Evolutionary conservation across 139 green algal genomes (phyloP), one percentile per base, ranked within the genome.

Genomic region (Chlamydomonas schloesseri): DNA sequence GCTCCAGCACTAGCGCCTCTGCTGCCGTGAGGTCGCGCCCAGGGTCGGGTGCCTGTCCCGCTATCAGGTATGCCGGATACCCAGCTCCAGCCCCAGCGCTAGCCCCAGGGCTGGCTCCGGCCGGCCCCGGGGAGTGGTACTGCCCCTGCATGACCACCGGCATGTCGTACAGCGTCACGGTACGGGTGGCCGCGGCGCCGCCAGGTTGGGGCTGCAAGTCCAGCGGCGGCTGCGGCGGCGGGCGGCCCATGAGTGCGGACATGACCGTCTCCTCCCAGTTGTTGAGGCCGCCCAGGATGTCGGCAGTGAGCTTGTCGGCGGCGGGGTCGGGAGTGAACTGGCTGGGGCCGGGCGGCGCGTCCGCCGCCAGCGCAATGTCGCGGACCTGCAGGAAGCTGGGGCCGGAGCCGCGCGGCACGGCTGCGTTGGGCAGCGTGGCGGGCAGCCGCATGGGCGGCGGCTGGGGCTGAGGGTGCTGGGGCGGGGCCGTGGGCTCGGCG

Each of bases 331-430:
- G 14, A 4, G 15, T 18, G 31, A 14, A 15, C 33, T 11, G 26
- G 24, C 14, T 31, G 62, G 17, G 62, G 55, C 55, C 20, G 55
- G 42, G 42, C 42, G 42, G 42, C 6, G 42, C 42, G n/a, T 36
- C n/a, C 57, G 13, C 13, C 14, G 53, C 31, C 46, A 85, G 50
- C 8, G 55, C 33, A 18, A 85, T 85, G 47, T 85, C 79, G 2
- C 47, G 65, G 23, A 85, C 47, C 65, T 85, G 79, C 23, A 85
- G 65, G 64, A 85, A 85, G 23, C 28, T 57, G 37, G 79, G 79
- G 47, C 79, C 79, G 20, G 17, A 70, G 33, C 79, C 79, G 20
- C 79, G 79, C 28, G 79, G 79, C 31, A 85, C 47, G 24, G 21
- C 47, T 31, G 65, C 67, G 67, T 85, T 85, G 67, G 79, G 79